Evolutionary conservation across 345 rosid species (phyloP).

Genomic region (Populus ilicifolia): DNA sequence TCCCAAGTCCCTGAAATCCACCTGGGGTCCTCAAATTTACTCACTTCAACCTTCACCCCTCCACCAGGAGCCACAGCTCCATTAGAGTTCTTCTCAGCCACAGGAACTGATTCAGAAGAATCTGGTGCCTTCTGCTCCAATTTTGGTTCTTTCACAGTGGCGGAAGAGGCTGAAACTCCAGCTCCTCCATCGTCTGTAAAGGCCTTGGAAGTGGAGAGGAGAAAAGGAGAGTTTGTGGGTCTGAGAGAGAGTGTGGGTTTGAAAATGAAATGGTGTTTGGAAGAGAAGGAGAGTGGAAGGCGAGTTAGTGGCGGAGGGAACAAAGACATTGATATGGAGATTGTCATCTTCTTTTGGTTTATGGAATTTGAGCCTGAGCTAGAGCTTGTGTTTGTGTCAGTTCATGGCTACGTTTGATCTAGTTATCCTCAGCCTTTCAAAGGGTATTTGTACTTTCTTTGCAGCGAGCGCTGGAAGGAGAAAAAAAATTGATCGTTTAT

Average conservation of each 20-base stretch:
- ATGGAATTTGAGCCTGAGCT: neutral
- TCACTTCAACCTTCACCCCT: conserved; percentile 14
- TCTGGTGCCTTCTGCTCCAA: conserved; percentile 18
- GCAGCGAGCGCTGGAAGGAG: no score
- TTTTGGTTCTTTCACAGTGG: conserved; percentile 33
- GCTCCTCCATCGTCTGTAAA: conserved; percentile 51
- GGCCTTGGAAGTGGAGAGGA: conserved; percentile 34
- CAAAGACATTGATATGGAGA: conserved; percentile 58
- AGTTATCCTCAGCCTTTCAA: conserved; percentile 17
- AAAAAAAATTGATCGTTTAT: no score
- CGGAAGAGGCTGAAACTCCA: conserved; percentile 37
- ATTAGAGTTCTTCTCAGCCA: conserved; percentile 23
- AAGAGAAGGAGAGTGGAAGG: conserved; percentile 28
- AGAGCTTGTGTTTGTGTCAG: neutral
- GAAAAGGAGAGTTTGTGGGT: conserved; percentile 33
- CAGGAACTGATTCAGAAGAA: conserved; percentile 11
- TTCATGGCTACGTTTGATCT: conserved; percentile 6
- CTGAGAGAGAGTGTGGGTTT: conserved; percentile 29
- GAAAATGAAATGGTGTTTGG: conserved; percentile 31
- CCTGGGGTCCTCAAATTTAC: conserved; percentile 53
- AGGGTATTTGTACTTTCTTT: neutral
- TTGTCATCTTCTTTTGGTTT: neutral
- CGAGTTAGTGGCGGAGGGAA: conserved; percentile 40
- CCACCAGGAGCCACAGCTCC: conserved; percentile 28
- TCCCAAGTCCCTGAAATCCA: conserved; percentile 97